Base-by-base conservation (phyloP, 306 rosid species). In the Ziziphus jujuba region DNA sequence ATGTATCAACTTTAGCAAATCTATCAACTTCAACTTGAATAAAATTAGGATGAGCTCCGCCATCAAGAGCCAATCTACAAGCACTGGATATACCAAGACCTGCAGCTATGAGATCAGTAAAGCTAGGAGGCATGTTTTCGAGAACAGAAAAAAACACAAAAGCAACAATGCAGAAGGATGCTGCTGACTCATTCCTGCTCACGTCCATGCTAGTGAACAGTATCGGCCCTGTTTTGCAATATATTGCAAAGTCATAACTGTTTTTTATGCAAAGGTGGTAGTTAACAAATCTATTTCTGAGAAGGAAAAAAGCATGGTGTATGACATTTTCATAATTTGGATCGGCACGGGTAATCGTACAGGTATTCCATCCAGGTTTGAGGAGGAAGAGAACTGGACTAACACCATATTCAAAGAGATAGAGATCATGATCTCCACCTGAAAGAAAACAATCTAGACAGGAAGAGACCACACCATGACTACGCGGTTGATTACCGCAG, bases 201-300 rank as follows among this genome's bases (percentile, higher is more conserved):
- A 79, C 78, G 2, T 80, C 68, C 17, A 72, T 72, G 60, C 31
- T 44, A 13, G 77, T 59, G 51, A 17, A 14, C 35, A 79, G 75
- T 25, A 84, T 87, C 79, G 89, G 66, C 0, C 91, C 93, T 8
- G 96, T 92, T 75, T 92, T 92, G 78, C 96, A 92, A 75, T 92
- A 92, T 54, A 87, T 80, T 3, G 96, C 93, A 47, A 89, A 92
- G 75, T 90, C 87, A 67, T 92, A 90, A 28, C 96, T 87, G 73
- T 90, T 92, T 60, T 87, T 90, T 73, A 77, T 84, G 80, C 81
- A 84, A 20, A 80, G 45, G 62, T 83, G 4, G 62, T 84, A 87
- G 69, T 25, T 59, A 4, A 91, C 93, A 60, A 90, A 89, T 51
- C 96, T 97, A 35, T 84, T 87, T 34, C 82, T 61, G 43, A 78